These are phyloP conservation scores for Amaranthus palmeri DNA, from an alignment of 148 eudicot genomes.

Conservation along the genomic window DNA sequence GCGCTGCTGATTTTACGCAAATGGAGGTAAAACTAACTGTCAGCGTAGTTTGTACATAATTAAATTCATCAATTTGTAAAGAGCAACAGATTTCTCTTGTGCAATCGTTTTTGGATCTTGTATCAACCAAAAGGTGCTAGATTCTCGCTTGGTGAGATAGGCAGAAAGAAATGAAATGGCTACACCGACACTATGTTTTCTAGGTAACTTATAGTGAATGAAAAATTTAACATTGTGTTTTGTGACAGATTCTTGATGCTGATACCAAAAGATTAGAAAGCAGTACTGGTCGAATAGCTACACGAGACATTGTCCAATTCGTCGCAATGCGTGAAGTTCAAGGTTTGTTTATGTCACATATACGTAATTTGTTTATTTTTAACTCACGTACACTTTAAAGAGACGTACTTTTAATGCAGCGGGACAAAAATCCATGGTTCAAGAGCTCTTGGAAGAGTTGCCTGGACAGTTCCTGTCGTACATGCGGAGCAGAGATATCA, in stretches of 20 bases:
- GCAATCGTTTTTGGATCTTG: not conserved
- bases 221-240: not conserved
- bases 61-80: not conserved
- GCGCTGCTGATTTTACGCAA: slow-evolving; percentile 75
- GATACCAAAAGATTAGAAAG: slow-evolving; percentile 69
- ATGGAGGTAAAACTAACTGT: slow-evolving; percentile 60
- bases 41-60: not conserved
- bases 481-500: slow-evolving; percentile 70
- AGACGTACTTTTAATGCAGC: slow-evolving; percentile 29
- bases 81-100: not conserved
- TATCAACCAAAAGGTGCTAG: not conserved
- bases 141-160: no score
- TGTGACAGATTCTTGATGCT: slow-evolving; percentile 75
- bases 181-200: not conserved
- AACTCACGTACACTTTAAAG: no score
- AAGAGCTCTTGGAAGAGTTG: slow-evolving; percentile 75
- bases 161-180: no score
- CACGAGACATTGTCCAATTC: slow-evolving; percentile 92
- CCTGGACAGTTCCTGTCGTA: slow-evolving; percentile 75
- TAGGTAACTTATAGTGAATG: not conserved
- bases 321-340: slow-evolving; percentile 87
- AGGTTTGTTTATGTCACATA: slow-evolving; percentile 32
- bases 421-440: slow-evolving; percentile 63
- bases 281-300: slow-evolving; percentile 74
- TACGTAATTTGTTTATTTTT: not conserved